phyloP scores from a whole-genome alignment of 78 protist genomes.

The Paratrimastix pyriformis region DNA sequence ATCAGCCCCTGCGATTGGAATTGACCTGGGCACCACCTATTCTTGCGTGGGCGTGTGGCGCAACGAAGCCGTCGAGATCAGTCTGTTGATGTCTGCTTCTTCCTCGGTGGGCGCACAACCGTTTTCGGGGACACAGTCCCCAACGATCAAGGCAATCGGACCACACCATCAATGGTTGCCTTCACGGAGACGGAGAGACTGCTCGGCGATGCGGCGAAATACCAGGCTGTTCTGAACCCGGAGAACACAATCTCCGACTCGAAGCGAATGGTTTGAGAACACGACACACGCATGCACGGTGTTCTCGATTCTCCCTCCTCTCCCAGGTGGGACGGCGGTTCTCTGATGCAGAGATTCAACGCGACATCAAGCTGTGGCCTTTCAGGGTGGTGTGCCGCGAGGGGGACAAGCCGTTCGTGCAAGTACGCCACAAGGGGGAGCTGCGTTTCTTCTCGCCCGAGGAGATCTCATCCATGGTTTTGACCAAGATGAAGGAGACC shows the following conservation, averaged over 20 bases:
- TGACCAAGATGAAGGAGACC: constrained; percentile 75
- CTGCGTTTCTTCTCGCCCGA: constrained; percentile 54
- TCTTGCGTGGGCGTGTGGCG: constrained; percentile 57
- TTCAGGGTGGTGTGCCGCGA: constrained; percentile 56
- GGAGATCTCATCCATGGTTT: constrained; percentile 75
- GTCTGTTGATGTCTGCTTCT: no score
- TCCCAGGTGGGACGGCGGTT: constrained; percentile 1
- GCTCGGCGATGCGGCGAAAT: constrained; percentile 84
- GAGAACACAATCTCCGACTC: constrained; percentile 85
- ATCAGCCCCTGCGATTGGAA: constrained; percentile 28
- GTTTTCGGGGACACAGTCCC: constrained; percentile 11
- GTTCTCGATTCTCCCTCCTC: no score
- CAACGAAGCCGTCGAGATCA: constrained; percentile 29
- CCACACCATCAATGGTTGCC: constrained; percentile 54
- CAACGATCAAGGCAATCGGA: constrained; percentile 50
- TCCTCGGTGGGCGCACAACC: no score
- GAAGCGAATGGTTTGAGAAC: constrained; percentile 77
- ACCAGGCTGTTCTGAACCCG: constrained; percentile 89
- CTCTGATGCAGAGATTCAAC: constrained; percentile 74
- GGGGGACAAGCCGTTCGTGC: constrained; percentile 30
- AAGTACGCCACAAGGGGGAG: constrained; percentile 16
- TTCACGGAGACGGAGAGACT: constrained; percentile 48
- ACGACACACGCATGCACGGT: no score
- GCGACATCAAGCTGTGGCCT: constrained; percentile 43
- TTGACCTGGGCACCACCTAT: constrained; percentile 59